Percentiles rank a stretch among this genome's conserved stretches.
Conservation (phyloP, 2,329 filamentous ascomycete genomes). For the Alternaria viburni region DNA sequence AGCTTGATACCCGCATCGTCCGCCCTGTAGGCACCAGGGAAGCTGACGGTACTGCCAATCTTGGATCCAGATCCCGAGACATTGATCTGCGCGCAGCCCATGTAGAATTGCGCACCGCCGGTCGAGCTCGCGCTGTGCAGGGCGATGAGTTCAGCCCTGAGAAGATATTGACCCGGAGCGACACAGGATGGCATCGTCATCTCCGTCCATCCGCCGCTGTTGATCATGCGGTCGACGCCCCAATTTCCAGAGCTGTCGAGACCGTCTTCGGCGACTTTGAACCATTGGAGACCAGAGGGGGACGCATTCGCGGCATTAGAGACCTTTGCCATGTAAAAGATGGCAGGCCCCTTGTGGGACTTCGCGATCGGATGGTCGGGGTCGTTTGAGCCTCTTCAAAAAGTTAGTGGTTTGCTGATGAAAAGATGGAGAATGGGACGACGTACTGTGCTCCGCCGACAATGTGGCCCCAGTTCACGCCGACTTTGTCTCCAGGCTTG, state of each 20-base stretch:
- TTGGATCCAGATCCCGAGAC: slow-evolving; percentile 34
- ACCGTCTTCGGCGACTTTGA: slow-evolving; percentile 52
- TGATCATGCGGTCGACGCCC: slow-evolving; percentile 59
- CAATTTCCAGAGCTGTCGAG: slow-evolving; percentile 51
- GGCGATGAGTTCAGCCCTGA: slow-evolving; percentile 55
- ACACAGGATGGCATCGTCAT: slow-evolving; percentile 47
- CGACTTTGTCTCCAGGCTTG: slow-evolving; percentile 59
- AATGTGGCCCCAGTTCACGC: slow-evolving; percentile 61
- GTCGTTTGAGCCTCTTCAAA: slow-evolving; percentile 44
- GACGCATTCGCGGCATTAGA: slow-evolving; percentile 47
- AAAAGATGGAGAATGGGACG: background rate
- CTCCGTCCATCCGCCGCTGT: slow-evolving; percentile 54
- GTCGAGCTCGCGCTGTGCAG: slow-evolving; percentile 46
- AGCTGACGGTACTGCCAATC: slow-evolving; percentile 35
- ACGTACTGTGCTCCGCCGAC: slow-evolving; percentile 58
- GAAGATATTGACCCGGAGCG: slow-evolving; percentile 50
- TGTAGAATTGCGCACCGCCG: slow-evolving; percentile 53
- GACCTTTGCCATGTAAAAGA: slow-evolving; percentile 51
- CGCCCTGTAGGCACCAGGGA: slow-evolving; percentile 45
- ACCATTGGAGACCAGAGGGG: slow-evolving; percentile 51
- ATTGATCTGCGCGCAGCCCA: slow-evolving; percentile 47
- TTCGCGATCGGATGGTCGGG: slow-evolving; percentile 58
- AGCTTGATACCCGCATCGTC: slow-evolving; percentile 40
- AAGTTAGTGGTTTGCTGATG: background rate
- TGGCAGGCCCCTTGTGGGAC: slow-evolving; percentile 55